Conservation (phyloP, 176 grass and related monocot species). For the Aegilops longissima region DNA sequence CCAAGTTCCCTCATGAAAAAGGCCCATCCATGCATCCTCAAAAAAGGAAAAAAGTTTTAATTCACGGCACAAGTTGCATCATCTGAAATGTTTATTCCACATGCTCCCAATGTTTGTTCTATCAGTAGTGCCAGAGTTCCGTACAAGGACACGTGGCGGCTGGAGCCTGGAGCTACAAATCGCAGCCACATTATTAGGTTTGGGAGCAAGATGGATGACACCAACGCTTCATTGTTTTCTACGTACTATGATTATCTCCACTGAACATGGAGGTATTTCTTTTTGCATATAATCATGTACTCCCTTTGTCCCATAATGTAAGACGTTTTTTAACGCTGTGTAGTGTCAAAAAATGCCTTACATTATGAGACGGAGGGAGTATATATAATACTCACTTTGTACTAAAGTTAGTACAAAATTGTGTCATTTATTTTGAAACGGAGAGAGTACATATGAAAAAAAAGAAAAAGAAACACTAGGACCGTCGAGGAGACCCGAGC, state of each 20-base stretch:
- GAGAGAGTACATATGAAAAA: too few relatives aligned
- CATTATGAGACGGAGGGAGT: too few relatives aligned
- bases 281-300: too few relatives aligned
- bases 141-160: background rate
- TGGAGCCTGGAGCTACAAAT: background rate
- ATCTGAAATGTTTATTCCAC: background rate
- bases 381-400: too few relatives aligned
- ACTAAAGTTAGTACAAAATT: too few relatives aligned
- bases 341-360: too few relatives aligned
- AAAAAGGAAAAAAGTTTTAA: too few relatives aligned
- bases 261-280: background rate
- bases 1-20: background rate
- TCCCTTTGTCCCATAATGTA: too few relatives aligned
- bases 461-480: background rate
- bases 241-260: too few relatives aligned
- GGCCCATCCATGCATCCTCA: background rate
- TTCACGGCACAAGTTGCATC: background rate
- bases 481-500: too few relatives aligned
- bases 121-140: background rate
- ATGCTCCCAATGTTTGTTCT: background rate
- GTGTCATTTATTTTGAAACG: too few relatives aligned
- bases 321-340: too few relatives aligned
- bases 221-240: background rate
- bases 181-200: background rate
- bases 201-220: conserved; percentile 1